Evolutionary conservation across 1,284 basidiomycete species (phyloP).

Genomic region (Cryptococcus hybrid): DNA sequence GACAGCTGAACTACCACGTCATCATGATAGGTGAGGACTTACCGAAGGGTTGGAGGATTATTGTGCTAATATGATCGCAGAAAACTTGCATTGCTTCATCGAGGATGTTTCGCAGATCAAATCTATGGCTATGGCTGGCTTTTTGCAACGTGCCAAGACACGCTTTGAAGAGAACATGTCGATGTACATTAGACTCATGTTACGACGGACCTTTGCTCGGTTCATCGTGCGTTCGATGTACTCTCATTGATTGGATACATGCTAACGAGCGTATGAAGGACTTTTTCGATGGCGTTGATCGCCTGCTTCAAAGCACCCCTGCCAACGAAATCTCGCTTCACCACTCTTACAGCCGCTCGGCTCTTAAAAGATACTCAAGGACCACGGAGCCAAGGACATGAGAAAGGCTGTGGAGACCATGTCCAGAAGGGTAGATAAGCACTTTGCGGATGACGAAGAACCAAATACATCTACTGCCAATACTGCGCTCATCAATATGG

Average conservation of each 20-base stretch:
- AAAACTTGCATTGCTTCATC: slow-evolving; percentile 94
- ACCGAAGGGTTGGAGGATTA: background rate
- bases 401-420: slow-evolving; percentile 78
- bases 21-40: slow-evolving; percentile 76
- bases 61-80: slow-evolving; percentile 51
- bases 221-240: slow-evolving; percentile 65
- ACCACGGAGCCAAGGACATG: slow-evolving; percentile 82
- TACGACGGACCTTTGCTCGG: slow-evolving; percentile 81
- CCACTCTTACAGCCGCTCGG: slow-evolving; percentile 69
- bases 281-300: slow-evolving; percentile 89
- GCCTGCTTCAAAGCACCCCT: slow-evolving; percentile 74
- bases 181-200: slow-evolving; percentile 82
- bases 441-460: slow-evolving; percentile 59
- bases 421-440: slow-evolving; percentile 91
- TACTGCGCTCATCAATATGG: slow-evolving; percentile 70
- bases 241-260: background rate
- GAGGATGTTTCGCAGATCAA: slow-evolving; percentile 71
- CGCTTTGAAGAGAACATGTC: slow-evolving; percentile 85
- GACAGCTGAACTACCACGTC: slow-evolving; percentile 93
- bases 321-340: slow-evolving; percentile 77
- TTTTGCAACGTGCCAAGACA: slow-evolving; percentile 69
- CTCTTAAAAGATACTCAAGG: slow-evolving; percentile 83
- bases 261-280: slow-evolving; percentile 59
- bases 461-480: slow-evolving; percentile 27
- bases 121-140: slow-evolving; percentile 59